phyloP scores from a whole-genome alignment of 768 basidiomycete genomes.

The Russula foetens region DNA sequence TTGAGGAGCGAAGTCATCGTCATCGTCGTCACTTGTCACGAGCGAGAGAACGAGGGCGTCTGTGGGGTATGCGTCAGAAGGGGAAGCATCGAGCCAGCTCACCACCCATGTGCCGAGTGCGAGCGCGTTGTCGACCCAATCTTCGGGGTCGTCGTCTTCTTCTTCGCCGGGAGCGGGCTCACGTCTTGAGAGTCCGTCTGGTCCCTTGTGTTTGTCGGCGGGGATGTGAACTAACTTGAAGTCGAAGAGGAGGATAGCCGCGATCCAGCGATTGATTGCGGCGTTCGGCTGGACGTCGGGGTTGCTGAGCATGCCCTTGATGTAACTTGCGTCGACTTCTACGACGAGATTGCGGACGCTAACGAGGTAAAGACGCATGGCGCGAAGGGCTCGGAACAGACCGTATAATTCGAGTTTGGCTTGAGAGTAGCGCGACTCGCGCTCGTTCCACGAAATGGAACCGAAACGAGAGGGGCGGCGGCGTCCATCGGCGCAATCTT shows the following conservation, averaged over 20 bases:
- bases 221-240: constrained; percentile 35
- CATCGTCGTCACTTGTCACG: too few species aligned
- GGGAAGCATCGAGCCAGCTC: not conserved
- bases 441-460: too few species aligned
- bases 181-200: not conserved
- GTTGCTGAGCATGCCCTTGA: too few species aligned
- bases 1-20: too few species aligned
- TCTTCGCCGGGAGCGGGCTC: not conserved
- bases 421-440: constrained; percentile 21
- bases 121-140: not conserved
- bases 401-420: constrained; percentile 27
- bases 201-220: not conserved
- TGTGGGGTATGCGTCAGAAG: too few species aligned
- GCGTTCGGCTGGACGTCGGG: too few species aligned
- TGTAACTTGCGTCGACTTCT: too few species aligned
- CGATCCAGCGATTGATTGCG: too few species aligned
- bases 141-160: too few species aligned
- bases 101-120: not conserved
- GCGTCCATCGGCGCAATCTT: not conserved
- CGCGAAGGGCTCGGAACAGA: not conserved
- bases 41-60: too few species aligned
- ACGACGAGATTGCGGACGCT: constrained; percentile 23
- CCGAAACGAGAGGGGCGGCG: not conserved
- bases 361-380: constrained; percentile 22
- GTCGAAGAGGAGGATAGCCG: too few species aligned